Evolutionary conservation across 108 stramenopile genomes (phyloP).

Genomic region (Cyclotella baltica): DNA sequence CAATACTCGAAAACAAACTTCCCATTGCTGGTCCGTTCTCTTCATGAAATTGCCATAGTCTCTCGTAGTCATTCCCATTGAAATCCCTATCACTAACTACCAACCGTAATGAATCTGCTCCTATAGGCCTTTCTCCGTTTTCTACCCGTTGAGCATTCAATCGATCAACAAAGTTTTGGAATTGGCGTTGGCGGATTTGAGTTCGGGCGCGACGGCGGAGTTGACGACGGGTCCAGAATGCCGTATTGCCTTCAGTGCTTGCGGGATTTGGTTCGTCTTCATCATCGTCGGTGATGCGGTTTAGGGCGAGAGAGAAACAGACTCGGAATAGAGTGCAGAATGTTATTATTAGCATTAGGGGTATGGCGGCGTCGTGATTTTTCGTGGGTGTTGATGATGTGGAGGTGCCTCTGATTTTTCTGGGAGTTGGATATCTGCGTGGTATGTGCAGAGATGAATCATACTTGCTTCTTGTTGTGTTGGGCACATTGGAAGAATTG

Average conservation of each 20-base stretch:
- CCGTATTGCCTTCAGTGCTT: background rate
- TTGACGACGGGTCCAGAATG: slow-evolving; percentile 11
- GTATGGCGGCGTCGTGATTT: background rate
- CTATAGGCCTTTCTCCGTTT: slow-evolving; percentile 57
- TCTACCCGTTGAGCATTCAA: slow-evolving; percentile 52
- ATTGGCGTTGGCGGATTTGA: slow-evolving; percentile 19
- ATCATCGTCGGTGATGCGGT: background rate
- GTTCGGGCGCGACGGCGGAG: slow-evolving; percentile 16
- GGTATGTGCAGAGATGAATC: no score
- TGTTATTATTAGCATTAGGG: slow-evolving; percentile 1
- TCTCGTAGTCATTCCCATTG: slow-evolving; percentile 60
- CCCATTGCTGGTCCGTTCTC: slow-evolving; percentile 60
- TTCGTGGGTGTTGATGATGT: background rate
- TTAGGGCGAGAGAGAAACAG: slow-evolving; percentile 7
- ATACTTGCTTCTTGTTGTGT: no score
- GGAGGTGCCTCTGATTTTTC: no score
- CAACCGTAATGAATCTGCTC: slow-evolving; percentile 47
- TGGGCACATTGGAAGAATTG: no score
- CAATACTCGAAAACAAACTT: slow-evolving; percentile 45
- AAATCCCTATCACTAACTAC: slow-evolving; percentile 54
- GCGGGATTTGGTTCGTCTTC: background rate
- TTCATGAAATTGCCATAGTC: slow-evolving; percentile 48
- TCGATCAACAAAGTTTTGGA: slow-evolving; percentile 44
- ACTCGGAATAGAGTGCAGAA: slow-evolving; percentile 7
- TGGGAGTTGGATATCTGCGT: no score